Percentiles rank a stretch among this genome's conserved stretches.
Evolutionary conservation across 1,139 yeast species (phyloP).

Genomic region (Sugiyamaella novakii): DNA sequence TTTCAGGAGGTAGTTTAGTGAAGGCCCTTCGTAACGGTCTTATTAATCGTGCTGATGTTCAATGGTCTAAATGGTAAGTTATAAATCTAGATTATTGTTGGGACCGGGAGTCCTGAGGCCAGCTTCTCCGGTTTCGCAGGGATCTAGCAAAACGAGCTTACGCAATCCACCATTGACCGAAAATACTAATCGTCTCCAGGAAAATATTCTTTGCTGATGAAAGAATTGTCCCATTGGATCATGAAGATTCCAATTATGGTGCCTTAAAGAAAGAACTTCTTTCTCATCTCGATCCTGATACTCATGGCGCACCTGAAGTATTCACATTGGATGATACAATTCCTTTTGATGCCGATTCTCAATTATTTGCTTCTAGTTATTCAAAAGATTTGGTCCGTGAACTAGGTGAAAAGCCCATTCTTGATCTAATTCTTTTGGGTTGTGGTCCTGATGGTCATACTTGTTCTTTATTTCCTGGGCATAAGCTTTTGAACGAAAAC

Average conservation of each 20-base stretch:
- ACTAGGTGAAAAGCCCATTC: slow-evolving; percentile 38
- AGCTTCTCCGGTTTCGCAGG: no score
- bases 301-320: slow-evolving; percentile 58
- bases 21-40: slow-evolving; percentile 73
- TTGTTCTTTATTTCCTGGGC: slow-evolving; percentile 69
- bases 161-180: no score
- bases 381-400: slow-evolving; percentile 49
- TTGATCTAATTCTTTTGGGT: slow-evolving; percentile 67
- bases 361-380: slow-evolving; percentile 58
- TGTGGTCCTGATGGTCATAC: slow-evolving; percentile 86
- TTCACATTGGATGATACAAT: slow-evolving; percentile 49
- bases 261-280: slow-evolving; percentile 61
- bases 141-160: no score
- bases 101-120: no score
- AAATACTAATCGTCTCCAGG: no score
- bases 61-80: slow-evolving; percentile 65
- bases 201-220: slow-evolving; percentile 70
- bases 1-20: slow-evolving; percentile 89
- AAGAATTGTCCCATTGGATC: slow-evolving; percentile 66
- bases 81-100: no score
- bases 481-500: slow-evolving; percentile 38
- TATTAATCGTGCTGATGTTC: slow-evolving; percentile 56
- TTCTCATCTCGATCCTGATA: slow-evolving; percentile 36
- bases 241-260: slow-evolving; percentile 70
- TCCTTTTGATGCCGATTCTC: slow-evolving; percentile 43